These are phyloP conservation scores for Diaporthe sp. DNA, from an alignment of 2,329 filamentous ascomycete species.

Conservation along the genomic window DNA sequence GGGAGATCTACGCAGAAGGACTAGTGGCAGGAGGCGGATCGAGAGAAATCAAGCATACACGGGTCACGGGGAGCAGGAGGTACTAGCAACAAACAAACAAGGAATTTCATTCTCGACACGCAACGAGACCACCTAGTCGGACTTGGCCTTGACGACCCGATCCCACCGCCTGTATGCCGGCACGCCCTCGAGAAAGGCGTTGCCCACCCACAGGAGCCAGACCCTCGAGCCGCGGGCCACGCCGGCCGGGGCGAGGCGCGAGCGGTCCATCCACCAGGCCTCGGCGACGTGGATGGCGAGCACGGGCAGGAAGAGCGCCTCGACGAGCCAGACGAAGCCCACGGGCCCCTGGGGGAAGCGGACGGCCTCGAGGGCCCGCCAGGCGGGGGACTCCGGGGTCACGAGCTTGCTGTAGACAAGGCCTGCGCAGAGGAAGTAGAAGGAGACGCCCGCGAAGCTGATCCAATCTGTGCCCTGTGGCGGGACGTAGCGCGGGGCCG, in stretches of 20 bases:
- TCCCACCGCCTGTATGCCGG: conserved; percentile 67
- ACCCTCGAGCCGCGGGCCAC: conserved; percentile 60
- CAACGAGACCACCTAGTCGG: background rate
- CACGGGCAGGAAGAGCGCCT: conserved; percentile 70
- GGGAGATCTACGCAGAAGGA: background rate
- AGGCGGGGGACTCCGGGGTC: conserved; percentile 62
- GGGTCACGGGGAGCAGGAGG: background rate
- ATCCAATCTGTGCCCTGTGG: conserved; percentile 63
- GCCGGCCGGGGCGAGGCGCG: conserved; percentile 61
- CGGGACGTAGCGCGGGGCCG: conserved; percentile 54
- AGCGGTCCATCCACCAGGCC: conserved; percentile 65
- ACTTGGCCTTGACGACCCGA: conserved; percentile 54
- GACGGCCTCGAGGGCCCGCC: conserved; percentile 62
- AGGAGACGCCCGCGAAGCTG: conserved; percentile 67
- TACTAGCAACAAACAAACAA: background rate
- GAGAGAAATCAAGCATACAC: background rate
- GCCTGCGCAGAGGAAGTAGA: conserved; percentile 60
- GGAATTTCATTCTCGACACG: background rate
- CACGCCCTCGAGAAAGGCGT: conserved; percentile 68
- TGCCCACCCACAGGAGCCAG: conserved; percentile 70
- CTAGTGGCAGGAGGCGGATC: background rate
- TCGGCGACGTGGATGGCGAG: conserved; percentile 77
- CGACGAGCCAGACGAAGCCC: conserved; percentile 72
- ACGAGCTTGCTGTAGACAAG: conserved; percentile 35
- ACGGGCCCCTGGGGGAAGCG: conserved; percentile 69